Evolutionary conservation across 768 basidiomycete species (phyloP).

Genomic region (Leucocoprinus leucothites): DNA sequence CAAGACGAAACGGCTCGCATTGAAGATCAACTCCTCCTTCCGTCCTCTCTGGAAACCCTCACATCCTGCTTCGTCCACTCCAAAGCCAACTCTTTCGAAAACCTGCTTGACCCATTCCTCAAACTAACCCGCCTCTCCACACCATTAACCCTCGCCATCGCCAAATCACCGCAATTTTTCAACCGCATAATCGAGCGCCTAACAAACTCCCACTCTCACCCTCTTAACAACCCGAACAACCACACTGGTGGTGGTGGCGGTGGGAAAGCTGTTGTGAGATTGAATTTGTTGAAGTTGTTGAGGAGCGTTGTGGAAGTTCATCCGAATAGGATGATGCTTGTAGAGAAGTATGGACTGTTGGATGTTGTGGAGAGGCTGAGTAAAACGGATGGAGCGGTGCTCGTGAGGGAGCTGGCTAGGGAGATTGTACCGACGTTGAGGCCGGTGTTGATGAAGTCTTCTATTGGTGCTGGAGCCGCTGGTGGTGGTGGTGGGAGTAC

Average conservation of each 20-base stretch:
- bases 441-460: conserved; percentile 51
- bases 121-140: conserved; percentile 86
- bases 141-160: conserved; percentile 68
- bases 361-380: conserved; percentile 78
- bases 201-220: neutral
- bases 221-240: neutral
- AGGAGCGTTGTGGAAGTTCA: conserved; percentile 86
- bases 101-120: conserved; percentile 86
- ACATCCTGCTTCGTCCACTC: conserved; percentile 79
- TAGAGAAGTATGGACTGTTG: conserved; percentile 78
- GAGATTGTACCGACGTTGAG: conserved; percentile 79
- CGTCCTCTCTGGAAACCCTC: conserved; percentile 60
- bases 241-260: conserved; percentile 29
- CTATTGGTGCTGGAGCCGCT: neutral
- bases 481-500: neutral
- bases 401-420: conserved; percentile 85
- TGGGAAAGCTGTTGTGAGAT: conserved; percentile 83
- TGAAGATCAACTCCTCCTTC: conserved; percentile 81
- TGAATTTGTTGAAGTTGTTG: conserved; percentile 85
- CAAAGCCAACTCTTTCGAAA: conserved; percentile 90
- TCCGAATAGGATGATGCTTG: conserved; percentile 78
- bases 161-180: conserved; percentile 80
- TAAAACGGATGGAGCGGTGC: conserved; percentile 77
- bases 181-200: conserved; percentile 84
- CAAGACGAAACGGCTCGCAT: conserved; percentile 94